Conservation (phyloP, 495 filamentous ascomycete species). For the Tuber aestivum region DNA sequence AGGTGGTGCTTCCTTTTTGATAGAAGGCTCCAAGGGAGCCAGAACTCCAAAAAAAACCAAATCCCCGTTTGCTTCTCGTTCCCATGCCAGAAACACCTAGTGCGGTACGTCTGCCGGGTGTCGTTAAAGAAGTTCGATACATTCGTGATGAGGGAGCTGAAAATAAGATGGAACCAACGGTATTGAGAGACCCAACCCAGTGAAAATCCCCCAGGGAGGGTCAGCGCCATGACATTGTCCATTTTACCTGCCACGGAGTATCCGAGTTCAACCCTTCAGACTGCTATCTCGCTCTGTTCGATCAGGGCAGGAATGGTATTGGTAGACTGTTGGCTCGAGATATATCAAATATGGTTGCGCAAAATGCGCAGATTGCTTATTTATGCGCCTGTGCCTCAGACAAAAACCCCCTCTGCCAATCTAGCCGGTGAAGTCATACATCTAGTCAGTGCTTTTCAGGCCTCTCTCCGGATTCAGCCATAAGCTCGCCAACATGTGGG, state of each 20-base stretch:
- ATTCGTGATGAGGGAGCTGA: too few species aligned
- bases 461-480: slow-evolving; percentile 45
- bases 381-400: slow-evolving; percentile 45
- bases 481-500: slow-evolving; percentile 43
- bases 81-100: too few species aligned
- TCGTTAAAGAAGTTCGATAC: too few species aligned
- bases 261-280: slow-evolving; percentile 27
- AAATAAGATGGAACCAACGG: neutral
- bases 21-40: too few species aligned
- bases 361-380: slow-evolving; percentile 19
- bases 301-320: neutral
- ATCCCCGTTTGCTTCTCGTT: too few species aligned
- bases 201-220: slow-evolving; percentile 11
- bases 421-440: slow-evolving; percentile 43
- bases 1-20: too few species aligned
- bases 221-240: slow-evolving; percentile 12
- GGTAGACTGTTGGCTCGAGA: neutral
- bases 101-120: too few species aligned
- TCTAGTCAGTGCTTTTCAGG: slow-evolving; percentile 41
- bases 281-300: slow-evolving; percentile 26
- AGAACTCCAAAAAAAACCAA: too few species aligned
- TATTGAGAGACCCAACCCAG: slow-evolving; percentile 2
- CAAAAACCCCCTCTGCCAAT: slow-evolving; percentile 14
- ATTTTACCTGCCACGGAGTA: slow-evolving; percentile 38
- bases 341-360: too few species aligned